Evolutionary conservation across 1,284 basidiomycete genomes (phyloP), one percentile per base, ranked within the genome.

Genomic region (Dichomitus squalens): DNA sequence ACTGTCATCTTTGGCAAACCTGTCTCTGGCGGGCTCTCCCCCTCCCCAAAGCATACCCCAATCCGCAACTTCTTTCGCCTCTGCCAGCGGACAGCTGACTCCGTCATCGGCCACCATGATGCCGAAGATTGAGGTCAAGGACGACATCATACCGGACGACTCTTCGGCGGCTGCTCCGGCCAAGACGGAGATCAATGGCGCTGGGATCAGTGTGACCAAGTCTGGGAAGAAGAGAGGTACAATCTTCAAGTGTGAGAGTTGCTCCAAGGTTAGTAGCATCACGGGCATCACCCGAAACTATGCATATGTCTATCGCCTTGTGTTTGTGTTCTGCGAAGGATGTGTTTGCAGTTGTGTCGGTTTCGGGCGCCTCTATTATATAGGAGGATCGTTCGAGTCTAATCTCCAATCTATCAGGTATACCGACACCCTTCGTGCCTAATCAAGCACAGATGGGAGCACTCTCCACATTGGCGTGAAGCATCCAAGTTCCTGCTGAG

Each of bases 381-480:
- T 27, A 39, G 16, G 31, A 49, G 44, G 29, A 14, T 18, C 31
- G n/a, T n/a, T 14, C 36, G 27, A 27, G 52, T 14, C 41, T 44
- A 44, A 44, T 14, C 25, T 8, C 41, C 34, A 20, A 48, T 21
- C 11, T 29, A 12, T 6, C 18, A 95, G 89, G 90, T 96, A 53
- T 97, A 97, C 74, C 88, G 94, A 48, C 95, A 98, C 71, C 95
- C 95, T 3, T 93, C 90, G 20, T 97, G 95, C 73, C 80, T 98
- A 49, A 92, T 96, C 76, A 98, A 98, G 76, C 95, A 98, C 70
- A 90, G 95, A 36, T 98, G 95, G 95, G 96, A 98, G 72, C 95
- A 98, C 70, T 94, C 92, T 27, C 93, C 93, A 35, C 95, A 98
- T 71, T 99, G 96, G 96, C 92, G 93, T 50, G 94, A 96, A 74